Evolutionary conservation across 2,329 filamentous ascomycete species (phyloP), one percentile per base, ranked within the genome.

Genomic region (Curvularia sp.): DNA sequence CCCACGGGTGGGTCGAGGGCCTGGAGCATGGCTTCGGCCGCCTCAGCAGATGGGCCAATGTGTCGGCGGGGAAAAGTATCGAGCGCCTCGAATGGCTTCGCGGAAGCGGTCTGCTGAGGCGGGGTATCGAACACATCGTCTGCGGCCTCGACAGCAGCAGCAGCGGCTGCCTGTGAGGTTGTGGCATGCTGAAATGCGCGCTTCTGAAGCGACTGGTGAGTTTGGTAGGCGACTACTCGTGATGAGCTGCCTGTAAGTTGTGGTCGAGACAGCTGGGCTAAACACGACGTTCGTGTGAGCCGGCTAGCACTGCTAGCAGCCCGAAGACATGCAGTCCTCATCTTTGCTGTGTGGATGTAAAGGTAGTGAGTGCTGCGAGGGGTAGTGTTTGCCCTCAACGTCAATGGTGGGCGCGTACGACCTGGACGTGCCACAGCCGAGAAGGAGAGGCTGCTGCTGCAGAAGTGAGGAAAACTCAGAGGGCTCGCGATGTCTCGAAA

Each of bases 51-150:
- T 3, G 93, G 93, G 0, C 93, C 93, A 79, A 97, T 96, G 79
- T 97, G 94, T 49, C 94, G 88, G 58, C 89, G 85, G 55, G 90
- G 84, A 72, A 97, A 96, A 41, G 86, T 86, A 72, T 89, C 86
- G 57, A 86, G 80, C 38, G 77, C 76, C 39, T 75, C 76, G 71
- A 81, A 81, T 8, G 73, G 68, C 44, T 52, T 60, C 38, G 65
- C 57, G 12, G 58, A 49, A 26, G 62, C 61, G 22, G 63, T 60
- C 53, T 64, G 63, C 44, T 64, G 62, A 24, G 69, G 54, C 38
- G 66, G 62, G 20, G 67, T 68, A 55, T 75, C 71, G 38, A 75
- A 66, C 26, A 72, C 65, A 63, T 77, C 72, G 12, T 71, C 69
- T 30, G 69, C 66, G 41, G 70, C 47, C 48, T 68, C 70, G 22